These are phyloP conservation scores for Saccharomycopsis synnaedendra DNA, from an alignment of 805 yeast genomes.

Conservation along the genomic window DNA sequence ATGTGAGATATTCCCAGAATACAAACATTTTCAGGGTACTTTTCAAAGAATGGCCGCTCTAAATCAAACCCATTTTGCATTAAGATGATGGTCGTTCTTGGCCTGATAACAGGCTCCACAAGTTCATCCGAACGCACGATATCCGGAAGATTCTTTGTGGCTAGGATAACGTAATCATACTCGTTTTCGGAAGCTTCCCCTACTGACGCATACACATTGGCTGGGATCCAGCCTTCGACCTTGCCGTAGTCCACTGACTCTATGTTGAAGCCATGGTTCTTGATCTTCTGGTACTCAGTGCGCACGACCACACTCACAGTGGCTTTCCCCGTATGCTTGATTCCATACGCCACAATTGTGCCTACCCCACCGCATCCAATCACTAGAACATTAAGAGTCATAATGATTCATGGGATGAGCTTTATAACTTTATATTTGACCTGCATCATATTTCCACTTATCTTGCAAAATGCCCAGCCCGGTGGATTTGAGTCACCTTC, in stretches of 20 bases:
- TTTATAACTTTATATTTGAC: neutral
- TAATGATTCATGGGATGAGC: neutral
- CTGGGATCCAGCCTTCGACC: slow-evolving; percentile 43
- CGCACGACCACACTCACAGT: slow-evolving; percentile 53
- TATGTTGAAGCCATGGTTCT: slow-evolving; percentile 42
- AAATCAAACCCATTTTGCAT: slow-evolving; percentile 61
- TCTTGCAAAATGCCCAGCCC: neutral
- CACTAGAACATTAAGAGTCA: slow-evolving; percentile 33
- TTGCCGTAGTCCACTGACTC: slow-evolving; percentile 54
- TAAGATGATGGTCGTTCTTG: slow-evolving; percentile 37
- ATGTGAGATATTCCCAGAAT: slow-evolving; percentile 56
- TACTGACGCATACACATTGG: slow-evolving; percentile 30
- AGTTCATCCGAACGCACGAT: slow-evolving; percentile 41
- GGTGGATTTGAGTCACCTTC: neutral
- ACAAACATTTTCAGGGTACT: slow-evolving; percentile 36
- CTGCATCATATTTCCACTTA: neutral
- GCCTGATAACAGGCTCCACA: slow-evolving; percentile 37
- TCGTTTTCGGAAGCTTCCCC: slow-evolving; percentile 29
- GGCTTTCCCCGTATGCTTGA: slow-evolving; percentile 35
- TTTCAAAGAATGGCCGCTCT: slow-evolving; percentile 41
- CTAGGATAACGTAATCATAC: slow-evolving; percentile 50
- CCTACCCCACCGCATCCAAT: slow-evolving; percentile 91
- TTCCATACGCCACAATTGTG: slow-evolving; percentile 56
- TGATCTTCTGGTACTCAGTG: slow-evolving; percentile 47
- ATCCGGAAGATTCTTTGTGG: slow-evolving; percentile 64